Evolutionary conservation across 2,329 filamentous ascomycete species (phyloP), one percentile per base, ranked within the genome.

Genomic region (Balansia obtecta): DNA sequence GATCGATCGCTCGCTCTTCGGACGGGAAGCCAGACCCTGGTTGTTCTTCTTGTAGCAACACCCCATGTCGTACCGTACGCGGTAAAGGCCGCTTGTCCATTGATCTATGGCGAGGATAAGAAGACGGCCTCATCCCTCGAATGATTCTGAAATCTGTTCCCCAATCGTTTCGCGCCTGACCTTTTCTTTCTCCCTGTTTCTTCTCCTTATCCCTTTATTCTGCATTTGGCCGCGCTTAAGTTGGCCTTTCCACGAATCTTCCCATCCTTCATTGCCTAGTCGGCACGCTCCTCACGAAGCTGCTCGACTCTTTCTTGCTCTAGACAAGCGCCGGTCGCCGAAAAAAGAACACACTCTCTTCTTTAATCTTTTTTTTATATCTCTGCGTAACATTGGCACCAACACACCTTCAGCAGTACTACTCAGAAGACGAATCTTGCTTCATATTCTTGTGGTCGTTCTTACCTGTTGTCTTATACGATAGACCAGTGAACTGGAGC

Each of bases 71-170:
- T 11, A 32, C n/a, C 18, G n/a, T 13, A 39, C 15, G 33, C 15
- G 13, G 33, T 20, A 46, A 11, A 18, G 33, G 13, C 37, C 42
- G 18, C 30, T 46, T 32, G 13, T 38, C n/a, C 38, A 40, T 30
- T 22, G 32, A 32, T 48, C 32, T 33, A 37, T 42, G 45, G 40
- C 51, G 54, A 60, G 55, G 44, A 63, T 61, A 63, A 63, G 61
- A 61, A 63, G 56, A 56, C 48, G 53, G 40, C 47, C 44, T 61
- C 55, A 58, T 59, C 61, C 57, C 54, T 50, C 55, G 57, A 55
- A 53, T 52, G 57, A 57, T 57, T 58, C 59, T 12, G 55, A 54
- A 43, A 55, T 54, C 54, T 58, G 51, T 44, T 57, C 56, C 58
- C 57, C 55, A 56, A 56, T 57, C 57, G 53, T 55, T 56, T 53